These are phyloP conservation scores for Xylaria venustula DNA, from an alignment of 495 filamentous ascomycete species.

Conservation along the genomic window DNA sequence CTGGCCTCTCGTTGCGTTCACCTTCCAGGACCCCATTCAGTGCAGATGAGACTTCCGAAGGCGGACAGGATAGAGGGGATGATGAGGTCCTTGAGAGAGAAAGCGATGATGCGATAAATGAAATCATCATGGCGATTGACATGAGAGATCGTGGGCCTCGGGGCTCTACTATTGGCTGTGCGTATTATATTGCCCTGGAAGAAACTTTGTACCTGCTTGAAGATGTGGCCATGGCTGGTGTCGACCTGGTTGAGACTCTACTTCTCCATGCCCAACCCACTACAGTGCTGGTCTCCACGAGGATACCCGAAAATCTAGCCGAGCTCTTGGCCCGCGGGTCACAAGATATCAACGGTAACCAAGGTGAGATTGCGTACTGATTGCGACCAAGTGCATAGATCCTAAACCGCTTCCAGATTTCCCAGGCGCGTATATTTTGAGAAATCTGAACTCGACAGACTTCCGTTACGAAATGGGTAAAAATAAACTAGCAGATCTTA, in stretches of 20 bases:
- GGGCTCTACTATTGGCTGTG: slow-evolving; percentile 68
- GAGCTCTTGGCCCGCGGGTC: slow-evolving; percentile 43
- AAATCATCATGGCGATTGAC: slow-evolving; percentile 84
- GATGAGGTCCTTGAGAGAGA: slow-evolving; percentile 27
- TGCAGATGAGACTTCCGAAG: slow-evolving; percentile 9
- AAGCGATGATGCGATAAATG: slow-evolving; percentile 62
- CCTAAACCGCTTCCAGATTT: too few relatives aligned
- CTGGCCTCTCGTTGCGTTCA: slow-evolving; percentile 22
- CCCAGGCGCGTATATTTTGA: slow-evolving; percentile 64
- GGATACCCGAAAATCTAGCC: slow-evolving; percentile 62
- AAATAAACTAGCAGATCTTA: slow-evolving; percentile 61
- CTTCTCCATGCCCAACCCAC: slow-evolving; percentile 79
- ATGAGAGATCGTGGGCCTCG: slow-evolving; percentile 57
- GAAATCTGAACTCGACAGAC: slow-evolving; percentile 70
- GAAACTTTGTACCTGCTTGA: slow-evolving; percentile 77
- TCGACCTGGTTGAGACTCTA: slow-evolving; percentile 73
- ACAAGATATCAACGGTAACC: slow-evolving; percentile 35
- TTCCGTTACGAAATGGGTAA: slow-evolving; percentile 72
- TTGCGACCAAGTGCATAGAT: not conserved
- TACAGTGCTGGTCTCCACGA: slow-evolving; percentile 68
- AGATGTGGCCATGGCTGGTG: slow-evolving; percentile 69
- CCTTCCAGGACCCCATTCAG: slow-evolving; percentile 14
- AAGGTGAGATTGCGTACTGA: slow-evolving; percentile 21
- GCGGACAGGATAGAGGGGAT: not conserved
- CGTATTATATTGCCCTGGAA: slow-evolving; percentile 76